Percentiles rank a stretch among this genome's conserved stretches.
Conservation (phyloP, 208 protist genomes). For the Naegleria lovaniensis region DNA sequence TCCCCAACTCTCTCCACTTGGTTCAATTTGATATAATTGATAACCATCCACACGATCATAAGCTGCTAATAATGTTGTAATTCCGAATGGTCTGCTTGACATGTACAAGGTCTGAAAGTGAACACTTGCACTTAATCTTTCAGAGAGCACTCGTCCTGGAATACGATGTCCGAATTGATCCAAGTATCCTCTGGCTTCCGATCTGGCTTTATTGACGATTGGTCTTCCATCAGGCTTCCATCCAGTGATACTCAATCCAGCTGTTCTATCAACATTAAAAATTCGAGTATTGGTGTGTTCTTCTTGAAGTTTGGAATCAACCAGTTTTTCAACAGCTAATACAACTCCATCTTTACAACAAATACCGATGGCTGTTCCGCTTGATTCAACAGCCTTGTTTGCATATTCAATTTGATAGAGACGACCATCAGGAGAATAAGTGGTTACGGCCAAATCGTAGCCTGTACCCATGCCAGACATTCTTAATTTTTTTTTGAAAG, state of each 20-base stretch:
- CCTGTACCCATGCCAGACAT: slow-evolving; percentile 4
- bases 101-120: slow-evolving; percentile 89
- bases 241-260: slow-evolving; percentile 86
- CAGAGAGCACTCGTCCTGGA: slow-evolving; percentile 73
- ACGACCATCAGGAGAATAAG: slow-evolving; percentile 96
- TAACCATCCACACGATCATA: slow-evolving; percentile 81
- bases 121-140: slow-evolving; percentile 79
- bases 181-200: slow-evolving; percentile 84
- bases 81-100: slow-evolving; percentile 90
- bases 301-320: slow-evolving; percentile 92
- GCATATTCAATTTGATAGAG: slow-evolving; percentile 99
- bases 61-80: slow-evolving; percentile 81
- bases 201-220: slow-evolving; percentile 78
- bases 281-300: slow-evolving; percentile 84
- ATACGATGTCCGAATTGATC: slow-evolving; percentile 82
- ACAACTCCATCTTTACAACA: slow-evolving; percentile 96
- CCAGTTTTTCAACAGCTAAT: slow-evolving; percentile 94
- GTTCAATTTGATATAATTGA: slow-evolving; percentile 91
- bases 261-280: slow-evolving; percentile 81
- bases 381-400: slow-evolving; percentile 97
- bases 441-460: slow-evolving; percentile 94
- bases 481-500: background rate
- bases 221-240: slow-evolving; percentile 89
- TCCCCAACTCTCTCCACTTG: slow-evolving; percentile 75
- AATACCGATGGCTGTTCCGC: slow-evolving; percentile 90